Percentiles rank a stretch among this genome's conserved stretches.
phyloP scores from a whole-genome alignment of 2,329 filamentous ascomycete species.

The Capronia americana region DNA sequence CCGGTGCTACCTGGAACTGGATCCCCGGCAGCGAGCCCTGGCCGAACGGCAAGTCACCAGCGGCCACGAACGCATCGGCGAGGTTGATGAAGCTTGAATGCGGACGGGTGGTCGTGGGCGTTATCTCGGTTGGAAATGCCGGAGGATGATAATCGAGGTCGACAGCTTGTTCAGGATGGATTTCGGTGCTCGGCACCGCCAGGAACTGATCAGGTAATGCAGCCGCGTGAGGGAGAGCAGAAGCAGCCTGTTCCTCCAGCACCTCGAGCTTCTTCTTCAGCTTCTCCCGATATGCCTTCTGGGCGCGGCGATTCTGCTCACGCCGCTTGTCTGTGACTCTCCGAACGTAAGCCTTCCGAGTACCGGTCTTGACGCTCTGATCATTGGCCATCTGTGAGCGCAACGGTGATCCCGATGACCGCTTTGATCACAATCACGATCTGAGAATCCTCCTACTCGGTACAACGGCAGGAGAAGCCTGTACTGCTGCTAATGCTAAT shows the following conservation, averaged over 20 bases:
- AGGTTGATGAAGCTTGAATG: slow-evolving; percentile 25
- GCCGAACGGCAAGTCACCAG: slow-evolving; percentile 30
- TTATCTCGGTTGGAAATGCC: neutral
- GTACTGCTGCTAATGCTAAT: no score
- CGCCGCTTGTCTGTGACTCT: slow-evolving; percentile 40
- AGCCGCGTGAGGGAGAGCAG: neutral
- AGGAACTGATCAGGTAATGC: neutral
- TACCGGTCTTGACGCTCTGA: neutral
- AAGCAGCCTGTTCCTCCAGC: slow-evolving; percentile 25
- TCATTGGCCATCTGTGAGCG: neutral
- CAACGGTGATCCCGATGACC: neutral
- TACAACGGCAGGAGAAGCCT: no score
- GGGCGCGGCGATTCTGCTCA: slow-evolving; percentile 38
- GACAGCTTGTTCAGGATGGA: neutral
- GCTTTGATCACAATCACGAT: no score
- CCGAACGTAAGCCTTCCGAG: slow-evolving; percentile 40
- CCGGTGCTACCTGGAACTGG: slow-evolving; percentile 14
- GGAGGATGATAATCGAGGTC: neutral
- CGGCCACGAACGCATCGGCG: slow-evolving; percentile 31
- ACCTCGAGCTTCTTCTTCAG: slow-evolving; percentile 34
- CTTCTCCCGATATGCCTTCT: slow-evolving; percentile 36
- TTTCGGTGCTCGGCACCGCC: neutral
- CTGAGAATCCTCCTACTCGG: neutral
- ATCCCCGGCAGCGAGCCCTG: slow-evolving; percentile 12
- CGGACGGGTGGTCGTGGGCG: neutral